Evolutionary conservation across 352 stramenopile species (phyloP), one percentile per base, ranked within the genome.

Genomic region (Phytopythium litorale): DNA sequence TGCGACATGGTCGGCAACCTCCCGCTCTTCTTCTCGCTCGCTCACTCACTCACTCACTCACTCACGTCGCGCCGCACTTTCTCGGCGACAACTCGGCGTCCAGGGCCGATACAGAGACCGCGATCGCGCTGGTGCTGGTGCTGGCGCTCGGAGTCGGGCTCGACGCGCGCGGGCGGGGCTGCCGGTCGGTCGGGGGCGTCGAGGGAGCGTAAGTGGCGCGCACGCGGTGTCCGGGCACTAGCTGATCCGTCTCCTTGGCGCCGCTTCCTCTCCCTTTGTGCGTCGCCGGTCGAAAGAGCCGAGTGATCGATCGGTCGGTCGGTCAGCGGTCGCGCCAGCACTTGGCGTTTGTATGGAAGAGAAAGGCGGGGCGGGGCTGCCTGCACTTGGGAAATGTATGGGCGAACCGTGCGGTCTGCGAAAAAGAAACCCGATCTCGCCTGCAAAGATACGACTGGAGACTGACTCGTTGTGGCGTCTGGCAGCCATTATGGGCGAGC

Each of bases 1-100:
- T 38, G 66, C 12, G 33, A 60, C 54, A 60, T 60, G 54, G 54
- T 18, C 54, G 54, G 23, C 28, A 4, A 21, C 21, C 23, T 42
- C 13, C 28, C 16, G 19, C n/a, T 18, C 45, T 25, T 18, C 6
- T 7, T 33, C 33, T 42, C 50, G n/a, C n/a, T 51, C 45, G 30
- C 45, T 51, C 45, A 51, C 9, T n/a, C n/a, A n/a, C n/a, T n/a
- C n/a, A n/a, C 33, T 42, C 50, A 56, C 23, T 35, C 21, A 54
- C 48, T 54, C 48, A 35, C 12, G 7, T 8, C 15, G 40, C 40
- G 16, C 40, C 38, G 38, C 38, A 45, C 21, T 51, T 51, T 53
- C 46, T 53, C 23, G 23, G 21, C 6, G 46, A 13, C 0, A 35
- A 21, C 45, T 45, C 15, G 42, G 6, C 42, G 42, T n/a, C 42